These are phyloP conservation scores for Mycena latifolia DNA, from an alignment of 768 basidiomycete genomes.

Conservation along the genomic window DNA sequence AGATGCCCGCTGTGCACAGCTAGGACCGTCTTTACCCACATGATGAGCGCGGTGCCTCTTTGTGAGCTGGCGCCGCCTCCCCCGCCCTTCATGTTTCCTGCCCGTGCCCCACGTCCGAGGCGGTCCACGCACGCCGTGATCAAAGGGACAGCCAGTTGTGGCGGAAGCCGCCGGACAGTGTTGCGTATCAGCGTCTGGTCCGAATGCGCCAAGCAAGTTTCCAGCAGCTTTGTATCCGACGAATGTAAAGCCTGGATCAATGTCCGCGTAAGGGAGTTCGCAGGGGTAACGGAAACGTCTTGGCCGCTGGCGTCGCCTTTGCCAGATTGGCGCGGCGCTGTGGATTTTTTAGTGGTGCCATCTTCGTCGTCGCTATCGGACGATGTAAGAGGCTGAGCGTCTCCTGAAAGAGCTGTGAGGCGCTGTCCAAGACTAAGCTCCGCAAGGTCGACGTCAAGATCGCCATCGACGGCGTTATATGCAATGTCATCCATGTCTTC, in stretches of 20 bases:
- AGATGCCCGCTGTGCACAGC: constrained; percentile 91
- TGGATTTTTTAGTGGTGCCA: constrained; percentile 35
- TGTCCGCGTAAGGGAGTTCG: constrained; percentile 91
- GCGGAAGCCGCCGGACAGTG: constrained; percentile 88
- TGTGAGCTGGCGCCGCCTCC: constrained; percentile 86
- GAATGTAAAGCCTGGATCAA: constrained; percentile 98
- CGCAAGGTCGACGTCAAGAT: constrained; percentile 86
- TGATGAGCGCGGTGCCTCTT: constrained; percentile 74
- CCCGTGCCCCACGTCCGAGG: constrained; percentile 80
- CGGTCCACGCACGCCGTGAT: constrained; percentile 92
- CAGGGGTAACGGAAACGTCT: constrained; percentile 67
- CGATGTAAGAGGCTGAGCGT: constrained; percentile 49
- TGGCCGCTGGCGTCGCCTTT: constrained; percentile 44
- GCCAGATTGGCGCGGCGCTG: constrained; percentile 46
- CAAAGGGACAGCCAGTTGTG: constrained; percentile 87
- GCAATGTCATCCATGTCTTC: constrained; percentile 64
- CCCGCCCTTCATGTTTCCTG: constrained; percentile 80
- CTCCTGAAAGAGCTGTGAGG: constrained; percentile 78
- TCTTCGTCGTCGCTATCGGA: constrained; percentile 64
- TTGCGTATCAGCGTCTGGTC: constrained; percentile 85
- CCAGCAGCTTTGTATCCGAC: constrained; percentile 87
- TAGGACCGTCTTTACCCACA: constrained; percentile 87
- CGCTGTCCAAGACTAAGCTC: constrained; percentile 95
- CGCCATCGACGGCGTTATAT: constrained; percentile 68
- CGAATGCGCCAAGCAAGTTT: constrained; percentile 89